These are phyloP conservation scores for Aspergillus japonicus DNA, from an alignment of 2,329 filamentous ascomycete genomes.

Conservation along the genomic window DNA sequence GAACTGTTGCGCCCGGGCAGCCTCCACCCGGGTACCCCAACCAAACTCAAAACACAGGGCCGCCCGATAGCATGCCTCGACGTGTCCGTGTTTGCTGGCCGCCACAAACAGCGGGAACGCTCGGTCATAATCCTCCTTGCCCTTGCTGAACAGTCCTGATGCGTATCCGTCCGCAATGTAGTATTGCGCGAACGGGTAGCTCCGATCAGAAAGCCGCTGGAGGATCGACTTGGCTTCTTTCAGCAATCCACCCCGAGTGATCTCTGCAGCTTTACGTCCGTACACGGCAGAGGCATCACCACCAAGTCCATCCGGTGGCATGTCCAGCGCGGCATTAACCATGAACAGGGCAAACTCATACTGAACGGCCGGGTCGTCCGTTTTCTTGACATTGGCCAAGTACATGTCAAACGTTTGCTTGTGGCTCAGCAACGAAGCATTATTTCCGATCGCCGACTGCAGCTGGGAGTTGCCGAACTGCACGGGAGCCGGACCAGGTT, in stretches of 20 bases:
- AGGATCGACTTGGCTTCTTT: constrained; percentile 87
- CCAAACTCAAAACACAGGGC: constrained; percentile 97
- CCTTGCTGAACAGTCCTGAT: constrained; percentile 92
- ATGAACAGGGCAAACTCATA: constrained; percentile 97
- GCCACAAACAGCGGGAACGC: constrained; percentile 91
- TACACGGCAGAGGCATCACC: constrained; percentile 24
- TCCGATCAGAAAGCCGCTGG: constrained; percentile 78
- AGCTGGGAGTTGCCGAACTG: constrained; percentile 78
- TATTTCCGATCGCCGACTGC: constrained; percentile 75
- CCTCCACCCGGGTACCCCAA: constrained; percentile 90
- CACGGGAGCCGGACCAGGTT: constrained; percentile 65
- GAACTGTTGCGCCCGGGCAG: constrained; percentile 89
- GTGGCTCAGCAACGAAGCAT: constrained; percentile 84
- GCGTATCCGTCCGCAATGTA: constrained; percentile 93
- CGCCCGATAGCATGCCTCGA: constrained; percentile 90
- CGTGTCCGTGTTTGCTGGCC: constrained; percentile 94
- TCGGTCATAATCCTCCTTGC: constrained; percentile 84
- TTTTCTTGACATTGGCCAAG: constrained; percentile 94
- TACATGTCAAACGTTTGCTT: constrained; percentile 98
- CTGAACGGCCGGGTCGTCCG: constrained; percentile 82
- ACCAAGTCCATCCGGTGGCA: constrained; percentile 55
- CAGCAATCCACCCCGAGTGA: constrained; percentile 65
- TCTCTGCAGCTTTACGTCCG: constrained; percentile 34
- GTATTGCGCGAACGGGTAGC: constrained; percentile 96
- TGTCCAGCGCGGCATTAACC: constrained; percentile 82